Conservation (phyloP, 129 eudicot genomes). For the Scalesia atractyloides region DNA sequence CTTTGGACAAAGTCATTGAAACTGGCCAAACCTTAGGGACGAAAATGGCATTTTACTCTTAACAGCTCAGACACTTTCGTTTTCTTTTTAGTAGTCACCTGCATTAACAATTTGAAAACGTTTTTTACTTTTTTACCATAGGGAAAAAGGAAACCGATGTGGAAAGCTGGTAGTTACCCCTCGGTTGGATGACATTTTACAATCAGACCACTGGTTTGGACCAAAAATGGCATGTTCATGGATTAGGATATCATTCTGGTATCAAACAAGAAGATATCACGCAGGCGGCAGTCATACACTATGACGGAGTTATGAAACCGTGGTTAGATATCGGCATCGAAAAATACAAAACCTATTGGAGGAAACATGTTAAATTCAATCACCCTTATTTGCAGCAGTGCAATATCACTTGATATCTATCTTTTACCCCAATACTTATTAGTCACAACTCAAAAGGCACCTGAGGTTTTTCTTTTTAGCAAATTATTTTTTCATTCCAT, state of each 20-base stretch:
- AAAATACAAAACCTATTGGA: conserved; percentile 77
- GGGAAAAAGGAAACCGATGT: conserved; percentile 68
- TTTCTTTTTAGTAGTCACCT: background rate
- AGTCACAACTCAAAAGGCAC: background rate
- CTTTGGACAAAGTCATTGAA: no score
- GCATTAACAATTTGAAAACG: background rate
- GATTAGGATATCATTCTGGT: conserved; percentile 72
- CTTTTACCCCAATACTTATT: conserved; percentile 6
- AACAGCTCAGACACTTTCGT: background rate
- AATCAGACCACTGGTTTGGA: conserved; percentile 61
- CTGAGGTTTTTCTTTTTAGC: background rate
- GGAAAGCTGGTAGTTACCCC: conserved; percentile 83
- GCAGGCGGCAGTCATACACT: conserved; percentile 79
- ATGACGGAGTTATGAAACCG: conserved; percentile 93
- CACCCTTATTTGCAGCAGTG: conserved; percentile 90
- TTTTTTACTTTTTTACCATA: conserved; percentile 13
- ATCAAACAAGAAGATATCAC: conserved; percentile 58
- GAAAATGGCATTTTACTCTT: no score
- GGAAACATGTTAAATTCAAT: conserved; percentile 58
- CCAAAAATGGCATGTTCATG: conserved; percentile 78
- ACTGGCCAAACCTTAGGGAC: no score
- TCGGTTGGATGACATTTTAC: conserved; percentile 96
- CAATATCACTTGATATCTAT: conserved; percentile 55
- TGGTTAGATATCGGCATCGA: conserved; percentile 87
- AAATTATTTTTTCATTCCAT: conserved; percentile 37